Percentiles rank a stretch among this genome's conserved stretches.
These are phyloP conservation scores for Haemoproteus tartakovskyi DNA, from an alignment of 169 alveolate genomes.

Conservation along the genomic window DNA sequence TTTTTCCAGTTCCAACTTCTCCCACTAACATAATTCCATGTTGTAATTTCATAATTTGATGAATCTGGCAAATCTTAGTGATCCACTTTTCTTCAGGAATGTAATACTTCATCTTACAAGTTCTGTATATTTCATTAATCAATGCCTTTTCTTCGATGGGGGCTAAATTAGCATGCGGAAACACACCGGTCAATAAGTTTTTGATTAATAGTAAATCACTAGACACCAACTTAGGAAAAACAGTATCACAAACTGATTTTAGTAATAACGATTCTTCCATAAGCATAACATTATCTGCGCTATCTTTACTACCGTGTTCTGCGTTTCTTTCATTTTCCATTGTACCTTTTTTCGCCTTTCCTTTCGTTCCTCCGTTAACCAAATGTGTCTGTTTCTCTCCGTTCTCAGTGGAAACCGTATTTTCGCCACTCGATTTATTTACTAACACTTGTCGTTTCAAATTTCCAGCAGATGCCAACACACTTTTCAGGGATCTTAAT, in stretches of 20 bases:
- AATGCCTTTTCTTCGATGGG: constrained; percentile 88
- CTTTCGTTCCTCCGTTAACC: not conserved
- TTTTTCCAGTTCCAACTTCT: constrained; percentile 95
- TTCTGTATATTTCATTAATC: constrained; percentile 80
- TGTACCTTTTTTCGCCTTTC: not conserved
- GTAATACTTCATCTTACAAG: constrained; percentile 83
- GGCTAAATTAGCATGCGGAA: constrained; percentile 92
- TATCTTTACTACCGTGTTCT: not conserved
- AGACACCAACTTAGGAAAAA: constrained; percentile 95
- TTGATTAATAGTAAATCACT: constrained; percentile 91
- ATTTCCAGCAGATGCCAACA: constrained; percentile 92
- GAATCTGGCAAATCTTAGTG: constrained; percentile 88
- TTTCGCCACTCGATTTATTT: constrained; percentile 51
- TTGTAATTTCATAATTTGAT: constrained; percentile 90
- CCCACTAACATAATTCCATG: constrained; percentile 99
- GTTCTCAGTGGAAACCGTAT: no score
- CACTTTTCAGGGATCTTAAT: constrained; percentile 94
- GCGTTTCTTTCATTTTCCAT: not conserved
- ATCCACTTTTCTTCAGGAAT: constrained; percentile 85
- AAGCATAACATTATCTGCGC: constrained; percentile 69
- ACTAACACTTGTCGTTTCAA: constrained; percentile 85
- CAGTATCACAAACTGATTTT: constrained; percentile 92
- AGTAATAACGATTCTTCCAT: constrained; percentile 91
- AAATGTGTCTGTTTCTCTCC: not conserved
- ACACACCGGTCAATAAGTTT: constrained; percentile 91